Evolutionary conservation across 1,284 basidiomycete species (phyloP), one percentile per base, ranked within the genome.

Genomic region (Boletellus deceptivus): DNA sequence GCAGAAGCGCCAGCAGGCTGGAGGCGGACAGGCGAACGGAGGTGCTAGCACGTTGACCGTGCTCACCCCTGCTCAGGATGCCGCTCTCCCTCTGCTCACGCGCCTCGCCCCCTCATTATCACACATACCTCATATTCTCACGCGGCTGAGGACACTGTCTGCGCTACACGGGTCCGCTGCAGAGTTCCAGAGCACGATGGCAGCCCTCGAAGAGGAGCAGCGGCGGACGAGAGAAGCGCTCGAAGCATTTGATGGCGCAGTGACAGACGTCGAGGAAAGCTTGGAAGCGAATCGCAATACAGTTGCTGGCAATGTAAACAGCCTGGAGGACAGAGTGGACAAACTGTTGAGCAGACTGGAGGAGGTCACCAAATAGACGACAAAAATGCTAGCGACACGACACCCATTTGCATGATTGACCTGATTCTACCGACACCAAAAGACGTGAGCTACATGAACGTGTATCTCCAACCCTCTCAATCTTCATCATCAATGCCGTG

Each of bases 91-190:
- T 0, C 71, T 97, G 27, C 76, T 98, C 3, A 82, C 85, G 10
- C 85, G 94, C 1, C 79, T 99, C 0, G 87, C 89, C 17, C 93
- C 94, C 0, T 79, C 92, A 0, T 75, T 98, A 0, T 93, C 96
- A 0, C 86, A 98, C 52, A 84, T 97, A 10, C 92, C 94, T 0
- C 89, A 93, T 51, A 85, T 99, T n/a, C 79, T 99, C 18, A 83
- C 84, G 1, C 86, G 96, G 4, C 73, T 99, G 27, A 83, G 89
- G 43, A 93, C 93, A 10, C 77, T 99, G 9, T 84, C 91, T 2
- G 69, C 83, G 0, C 70, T 99, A 52, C 96, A 99, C 65, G 78
- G 87, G 0, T 85, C 89, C 40, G 91, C 95, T 0, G 77, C 85
- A 0, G 79, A 85, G 16, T 93, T 98, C 55, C 78, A 94, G 49